A percentile compares a stretch with the other conserved stretches of the same genome.
Evolutionary conservation across 2,329 filamentous ascomycete species (phyloP).

Genomic region (Tolypocladium endophyticum): DNA sequence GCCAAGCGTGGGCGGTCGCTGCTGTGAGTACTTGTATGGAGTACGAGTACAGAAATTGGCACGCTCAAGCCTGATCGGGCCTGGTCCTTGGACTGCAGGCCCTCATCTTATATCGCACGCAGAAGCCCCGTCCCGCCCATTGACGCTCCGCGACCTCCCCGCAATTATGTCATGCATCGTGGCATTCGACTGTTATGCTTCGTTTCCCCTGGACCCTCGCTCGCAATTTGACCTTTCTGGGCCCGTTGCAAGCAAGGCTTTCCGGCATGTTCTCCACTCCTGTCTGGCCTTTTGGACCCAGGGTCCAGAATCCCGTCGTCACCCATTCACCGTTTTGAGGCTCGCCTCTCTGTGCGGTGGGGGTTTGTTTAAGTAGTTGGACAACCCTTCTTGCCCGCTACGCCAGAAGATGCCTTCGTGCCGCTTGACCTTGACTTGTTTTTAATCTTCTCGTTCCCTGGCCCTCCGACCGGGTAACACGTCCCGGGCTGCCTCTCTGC

Average conservation of each 20-base stretch:
- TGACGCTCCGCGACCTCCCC: slow-evolving; percentile 13
- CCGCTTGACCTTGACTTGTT: background rate
- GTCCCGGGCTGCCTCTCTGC: background rate
- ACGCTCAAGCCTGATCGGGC: slow-evolving; percentile 2
- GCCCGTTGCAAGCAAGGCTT: background rate
- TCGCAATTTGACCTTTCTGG: background rate
- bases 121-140: background rate
- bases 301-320: background rate
- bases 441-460: slow-evolving; percentile 1
- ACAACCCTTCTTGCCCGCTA: slow-evolving; percentile 13
- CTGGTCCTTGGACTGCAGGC: slow-evolving; percentile 3
- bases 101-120: background rate
- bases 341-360: background rate
- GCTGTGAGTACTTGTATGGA: background rate
- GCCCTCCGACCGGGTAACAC: slow-evolving; percentile 6
- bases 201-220: background rate
- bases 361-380: slow-evolving; percentile 12
- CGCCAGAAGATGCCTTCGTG: slow-evolving; percentile 10
- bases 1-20: background rate
- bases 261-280: background rate
- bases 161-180: slow-evolving; percentile 38
- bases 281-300: background rate
- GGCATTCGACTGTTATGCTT: slow-evolving; percentile 10
- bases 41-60: background rate
- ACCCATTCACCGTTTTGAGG: background rate